These are phyloP conservation scores for Wickerhamiella siamensis DNA, from an alignment of 805 yeast species.

Conservation along the genomic window DNA sequence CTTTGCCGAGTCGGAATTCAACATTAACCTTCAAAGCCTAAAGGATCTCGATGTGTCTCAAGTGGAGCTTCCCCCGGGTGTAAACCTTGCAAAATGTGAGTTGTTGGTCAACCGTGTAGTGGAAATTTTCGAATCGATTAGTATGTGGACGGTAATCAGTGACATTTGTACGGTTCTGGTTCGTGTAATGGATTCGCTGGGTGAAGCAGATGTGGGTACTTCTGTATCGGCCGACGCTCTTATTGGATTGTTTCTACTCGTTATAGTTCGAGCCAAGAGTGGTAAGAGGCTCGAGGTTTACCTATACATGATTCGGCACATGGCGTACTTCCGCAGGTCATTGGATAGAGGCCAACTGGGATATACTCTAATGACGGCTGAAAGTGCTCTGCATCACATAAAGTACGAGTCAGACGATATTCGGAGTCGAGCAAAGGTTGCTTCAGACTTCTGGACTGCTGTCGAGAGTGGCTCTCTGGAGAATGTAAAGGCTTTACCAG, in stretches of 20 bases:
- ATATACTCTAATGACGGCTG: slow-evolving; percentile 70
- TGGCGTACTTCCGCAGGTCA: slow-evolving; percentile 25
- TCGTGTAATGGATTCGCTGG: slow-evolving; percentile 18
- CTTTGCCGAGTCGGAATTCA: background rate
- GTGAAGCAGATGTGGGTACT: slow-evolving; percentile 14
- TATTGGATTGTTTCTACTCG: slow-evolving; percentile 56
- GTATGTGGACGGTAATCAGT: slow-evolving; percentile 18
- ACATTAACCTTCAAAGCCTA: slow-evolving; percentile 10
- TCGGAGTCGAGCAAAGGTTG: slow-evolving; percentile 31
- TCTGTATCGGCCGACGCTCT: slow-evolving; percentile 68
- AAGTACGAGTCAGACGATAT: slow-evolving; percentile 30
- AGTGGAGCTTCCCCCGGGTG: slow-evolving; percentile 28
- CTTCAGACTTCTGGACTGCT: slow-evolving; percentile 40
- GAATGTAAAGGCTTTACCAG: background rate
- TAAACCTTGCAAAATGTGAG: slow-evolving; percentile 19
- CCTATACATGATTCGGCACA: slow-evolving; percentile 48
- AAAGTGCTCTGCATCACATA: slow-evolving; percentile 65
- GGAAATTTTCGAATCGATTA: slow-evolving; percentile 39
- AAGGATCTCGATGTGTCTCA: slow-evolving; percentile 29
- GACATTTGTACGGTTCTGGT: background rate
- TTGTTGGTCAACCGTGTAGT: slow-evolving; percentile 32
- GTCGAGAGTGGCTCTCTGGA: slow-evolving; percentile 20
- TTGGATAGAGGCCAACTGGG: slow-evolving; percentile 10
- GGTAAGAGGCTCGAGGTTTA: slow-evolving; percentile 48
- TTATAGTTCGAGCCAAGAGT: slow-evolving; percentile 41